Evolutionary conservation across 768 basidiomycete species (phyloP).

Genomic region (Leccinum boreale): DNA sequence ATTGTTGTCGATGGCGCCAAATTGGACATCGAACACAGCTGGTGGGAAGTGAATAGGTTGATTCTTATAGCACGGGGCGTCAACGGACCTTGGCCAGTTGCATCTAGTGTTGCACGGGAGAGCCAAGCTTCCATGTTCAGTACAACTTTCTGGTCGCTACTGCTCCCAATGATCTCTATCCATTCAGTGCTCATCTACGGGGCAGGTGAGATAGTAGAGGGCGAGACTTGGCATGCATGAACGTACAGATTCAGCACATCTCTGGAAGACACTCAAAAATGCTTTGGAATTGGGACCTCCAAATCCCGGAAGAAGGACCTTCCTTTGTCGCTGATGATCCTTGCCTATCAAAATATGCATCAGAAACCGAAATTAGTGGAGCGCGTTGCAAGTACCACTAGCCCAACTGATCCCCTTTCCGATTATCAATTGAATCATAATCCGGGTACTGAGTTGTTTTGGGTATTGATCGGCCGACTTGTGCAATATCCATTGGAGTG

Average conservation of each 20-base stretch:
- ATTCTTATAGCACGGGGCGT: background rate
- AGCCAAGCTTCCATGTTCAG: background rate
- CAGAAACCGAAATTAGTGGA: background rate
- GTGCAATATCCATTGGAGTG: constrained; percentile 37
- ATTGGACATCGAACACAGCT: constrained; percentile 43
- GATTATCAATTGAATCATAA: background rate
- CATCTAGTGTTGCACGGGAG: constrained; percentile 12
- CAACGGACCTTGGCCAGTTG: constrained; percentile 44
- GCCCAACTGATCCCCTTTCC: background rate
- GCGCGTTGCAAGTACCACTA: background rate
- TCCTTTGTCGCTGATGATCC: constrained; percentile 51
- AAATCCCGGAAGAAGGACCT: constrained; percentile 54
- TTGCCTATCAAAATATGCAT: constrained; percentile 23
- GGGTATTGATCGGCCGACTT: constrained; percentile 42
- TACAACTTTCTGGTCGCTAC: background rate
- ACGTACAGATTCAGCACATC: constrained; percentile 30
- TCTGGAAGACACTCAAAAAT: constrained; percentile 47
- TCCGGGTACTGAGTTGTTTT: constrained; percentile 32
- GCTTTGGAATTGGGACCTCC: constrained; percentile 47
- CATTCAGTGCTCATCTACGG: background rate
- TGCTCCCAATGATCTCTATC: background rate
- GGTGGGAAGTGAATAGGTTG: background rate
- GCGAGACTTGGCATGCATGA: background rate
- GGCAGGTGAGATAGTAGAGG: background rate
- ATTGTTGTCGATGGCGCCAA: constrained; percentile 24